Base-by-base conservation (phyloP, 257 asterid genomes). In the Cruciata laevipes region DNA sequence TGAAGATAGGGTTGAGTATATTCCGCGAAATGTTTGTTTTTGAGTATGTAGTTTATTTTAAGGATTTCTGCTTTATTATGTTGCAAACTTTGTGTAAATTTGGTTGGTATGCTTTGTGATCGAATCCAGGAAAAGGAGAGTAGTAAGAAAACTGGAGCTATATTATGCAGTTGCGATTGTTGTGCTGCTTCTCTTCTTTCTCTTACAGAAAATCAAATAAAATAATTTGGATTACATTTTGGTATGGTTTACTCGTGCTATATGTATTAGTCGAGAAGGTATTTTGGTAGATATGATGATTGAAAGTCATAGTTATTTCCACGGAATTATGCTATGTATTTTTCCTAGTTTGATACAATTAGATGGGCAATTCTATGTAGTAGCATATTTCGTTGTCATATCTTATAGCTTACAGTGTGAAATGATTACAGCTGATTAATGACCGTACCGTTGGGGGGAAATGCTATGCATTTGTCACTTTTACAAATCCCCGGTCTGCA, bases 391-490 rank as follows among this genome's bases (percentile, higher is more conserved):
- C 30, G 5, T 12, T 16, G 11, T 38, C 13, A 13, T 64, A 58
- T 38, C 18, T 31, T 23, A 61, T 23, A 61, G 23, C 32, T 23
- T 21, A 35, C 1, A 24, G 27, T 13, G 42, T 23, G 25, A 3
- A 42, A 27, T 76, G 74, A 42, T 73, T 66, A 69, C 86, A 91
- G 96, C 83, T 89, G 78, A 78, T 89, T 68, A 91, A 89, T 81
- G 96, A 89, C 76, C 96, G 81, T 24, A 8, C 75, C 24, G 70
- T 77, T 71, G 91, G 95, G 69, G 96, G 95, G 32, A 89, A 79
- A 76, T 87, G 98, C 77, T 87, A 84, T 75, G 95, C 91, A 3
- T 89, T 89, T 78, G 90, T 91, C 70, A 89, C 95, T 27, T 89
- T 87, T 58, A 78, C 81, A 37, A 84, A 81, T 79, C 96, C 91